phyloP scores from a whole-genome alignment of 2,329 filamentous ascomycete species.

The Talaromyces sp. region DNA sequence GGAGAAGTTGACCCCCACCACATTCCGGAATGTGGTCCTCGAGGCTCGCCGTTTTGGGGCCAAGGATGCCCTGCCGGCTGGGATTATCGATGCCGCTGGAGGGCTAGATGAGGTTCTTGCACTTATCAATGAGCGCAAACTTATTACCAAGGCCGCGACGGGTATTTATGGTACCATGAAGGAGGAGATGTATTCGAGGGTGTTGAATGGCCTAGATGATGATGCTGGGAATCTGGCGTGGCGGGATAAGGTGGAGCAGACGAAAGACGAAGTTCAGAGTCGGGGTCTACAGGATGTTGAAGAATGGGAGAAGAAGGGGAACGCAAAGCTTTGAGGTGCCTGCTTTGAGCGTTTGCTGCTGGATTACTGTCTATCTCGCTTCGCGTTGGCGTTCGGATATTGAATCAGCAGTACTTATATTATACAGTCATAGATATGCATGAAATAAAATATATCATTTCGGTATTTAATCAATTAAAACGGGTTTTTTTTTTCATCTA shows the following conservation, averaged over 20 bases:
- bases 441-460: too few relatives aligned
- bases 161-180: conserved; percentile 73
- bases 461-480: too few relatives aligned
- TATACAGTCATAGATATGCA: too few relatives aligned
- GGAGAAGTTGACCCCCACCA: conserved; percentile 61
- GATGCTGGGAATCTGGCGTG: conserved; percentile 51
- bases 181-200: conserved; percentile 73
- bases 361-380: too few relatives aligned
- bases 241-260: conserved; percentile 53
- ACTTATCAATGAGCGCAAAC: conserved; percentile 61
- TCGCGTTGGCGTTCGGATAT: too few relatives aligned
- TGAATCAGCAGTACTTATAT: too few relatives aligned
- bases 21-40: conserved; percentile 69
- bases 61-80: conserved; percentile 63
- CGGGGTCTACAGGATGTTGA: conserved; percentile 53
- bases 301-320: conserved; percentile 52
- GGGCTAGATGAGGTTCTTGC: conserved; percentile 64
- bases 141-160: conserved; percentile 64
- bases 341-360: too few relatives aligned
- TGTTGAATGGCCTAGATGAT: conserved; percentile 60
- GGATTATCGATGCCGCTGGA: conserved; percentile 70
- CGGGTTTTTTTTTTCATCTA: too few relatives aligned
- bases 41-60: conserved; percentile 71
- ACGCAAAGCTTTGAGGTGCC: conserved; percentile 31
- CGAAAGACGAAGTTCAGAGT: conserved; percentile 44